Conservation (phyloP, 2,329 filamentous ascomycete genomes). For the Aspergillus ochraceus region DNA sequence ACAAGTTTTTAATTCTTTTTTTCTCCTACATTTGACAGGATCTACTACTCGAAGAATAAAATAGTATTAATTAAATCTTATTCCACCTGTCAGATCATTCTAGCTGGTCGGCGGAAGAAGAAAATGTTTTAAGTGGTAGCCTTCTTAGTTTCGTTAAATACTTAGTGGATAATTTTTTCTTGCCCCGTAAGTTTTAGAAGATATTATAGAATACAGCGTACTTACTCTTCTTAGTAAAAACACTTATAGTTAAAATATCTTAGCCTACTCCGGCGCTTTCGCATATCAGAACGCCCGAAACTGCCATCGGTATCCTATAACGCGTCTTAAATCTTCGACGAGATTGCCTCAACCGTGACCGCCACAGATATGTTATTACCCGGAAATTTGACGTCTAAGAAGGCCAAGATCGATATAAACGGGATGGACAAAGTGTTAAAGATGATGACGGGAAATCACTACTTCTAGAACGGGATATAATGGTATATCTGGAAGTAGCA, state of each 20-base stretch:
- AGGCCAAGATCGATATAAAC: constrained; percentile 10
- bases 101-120: constrained; percentile 2
- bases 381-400: constrained; percentile 11
- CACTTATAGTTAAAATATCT: constrained; percentile 13
- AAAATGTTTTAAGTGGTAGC: constrained; percentile 2
- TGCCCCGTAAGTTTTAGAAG: constrained; percentile 1
- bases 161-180: constrained; percentile 8
- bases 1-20: constrained; percentile 3
- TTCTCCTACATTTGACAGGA: constrained; percentile 2
- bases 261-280: constrained; percentile 14
- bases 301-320: constrained; percentile 6
- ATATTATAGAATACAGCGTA: not conserved
- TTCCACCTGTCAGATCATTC: not conserved
- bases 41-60: not conserved
- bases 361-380: constrained; percentile 13
- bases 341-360: constrained; percentile 13
- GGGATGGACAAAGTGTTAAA: constrained; percentile 9
- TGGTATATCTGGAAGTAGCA: constrained; percentile 8
- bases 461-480: not conserved
- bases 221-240: constrained; percentile 12
- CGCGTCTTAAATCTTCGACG: constrained; percentile 6
- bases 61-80: not conserved
- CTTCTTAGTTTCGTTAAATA: not conserved
- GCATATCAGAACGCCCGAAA: constrained; percentile 2
- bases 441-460: constrained; percentile 18